phyloP scores from a whole-genome alignment of 2,329 filamentous ascomycete species.

The Alternaria tenuissima region DNA sequence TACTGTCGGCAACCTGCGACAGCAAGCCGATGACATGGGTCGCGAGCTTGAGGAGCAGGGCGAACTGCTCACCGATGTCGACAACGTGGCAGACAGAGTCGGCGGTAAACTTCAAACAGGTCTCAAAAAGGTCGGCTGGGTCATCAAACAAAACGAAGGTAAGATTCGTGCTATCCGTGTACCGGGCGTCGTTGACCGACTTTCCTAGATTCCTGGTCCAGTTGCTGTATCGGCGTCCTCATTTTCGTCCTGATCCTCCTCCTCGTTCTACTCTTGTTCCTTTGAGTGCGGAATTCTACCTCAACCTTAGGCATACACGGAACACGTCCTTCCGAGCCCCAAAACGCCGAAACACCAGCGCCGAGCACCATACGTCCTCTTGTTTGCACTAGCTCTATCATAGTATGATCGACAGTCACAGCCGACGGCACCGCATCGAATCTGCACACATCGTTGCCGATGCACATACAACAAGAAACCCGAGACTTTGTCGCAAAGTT shows the following conservation, averaged over 20 bases:
- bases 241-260: slow-evolving; percentile 89
- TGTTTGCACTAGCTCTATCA: slow-evolving; percentile 32
- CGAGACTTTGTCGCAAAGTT: slow-evolving; percentile 10
- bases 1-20: slow-evolving; percentile 87
- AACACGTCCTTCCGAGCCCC: not conserved
- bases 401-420: not conserved
- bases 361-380: not conserved
- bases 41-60: slow-evolving; percentile 94
- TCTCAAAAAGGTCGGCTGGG: slow-evolving; percentile 82
- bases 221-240: slow-evolving; percentile 88
- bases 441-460: slow-evolving; percentile 3
- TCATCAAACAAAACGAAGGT: slow-evolving; percentile 93
- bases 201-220: slow-evolving; percentile 70
- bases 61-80: slow-evolving; percentile 86
- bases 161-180: slow-evolving; percentile 20
- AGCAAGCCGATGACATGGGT: slow-evolving; percentile 95
- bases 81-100: slow-evolving; percentile 84
- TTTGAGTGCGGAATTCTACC: slow-evolving; percentile 55
- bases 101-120: slow-evolving; percentile 85
- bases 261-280: slow-evolving; percentile 76
- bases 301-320: slow-evolving; percentile 4
- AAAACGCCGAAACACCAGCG: not conserved
- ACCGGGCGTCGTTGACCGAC: slow-evolving; percentile 7
- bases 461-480: slow-evolving; percentile 12
- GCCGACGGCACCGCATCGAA: not conserved